These are phyloP conservation scores for Cladophialophora yegresii DNA, from an alignment of 2,329 filamentous ascomycete species.

Conservation along the genomic window DNA sequence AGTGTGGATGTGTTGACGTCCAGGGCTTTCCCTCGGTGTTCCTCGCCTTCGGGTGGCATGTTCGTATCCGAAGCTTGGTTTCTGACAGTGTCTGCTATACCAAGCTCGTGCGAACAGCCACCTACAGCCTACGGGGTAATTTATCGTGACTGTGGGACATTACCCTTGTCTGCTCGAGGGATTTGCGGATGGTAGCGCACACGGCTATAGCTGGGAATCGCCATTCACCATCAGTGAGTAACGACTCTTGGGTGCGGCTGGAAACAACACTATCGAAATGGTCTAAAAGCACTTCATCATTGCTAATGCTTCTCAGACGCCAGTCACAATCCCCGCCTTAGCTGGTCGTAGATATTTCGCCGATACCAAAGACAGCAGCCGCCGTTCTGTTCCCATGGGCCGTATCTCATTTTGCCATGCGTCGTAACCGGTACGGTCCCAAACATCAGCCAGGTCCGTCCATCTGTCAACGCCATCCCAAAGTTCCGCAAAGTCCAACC, in stretches of 20 bases:
- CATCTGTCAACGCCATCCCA: background rate
- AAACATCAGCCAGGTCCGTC: background rate
- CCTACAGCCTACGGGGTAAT: too few species aligned
- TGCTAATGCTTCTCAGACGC: background rate
- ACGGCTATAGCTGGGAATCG: too few species aligned
- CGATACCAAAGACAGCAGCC: background rate
- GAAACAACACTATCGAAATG: background rate
- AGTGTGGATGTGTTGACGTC: background rate
- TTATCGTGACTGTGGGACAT: too few species aligned
- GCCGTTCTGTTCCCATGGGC: background rate
- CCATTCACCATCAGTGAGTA: background rate
- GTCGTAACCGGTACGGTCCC: background rate
- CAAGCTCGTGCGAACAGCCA: too few species aligned
- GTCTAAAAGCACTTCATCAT: background rate
- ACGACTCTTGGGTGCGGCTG: background rate
- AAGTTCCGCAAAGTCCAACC: background rate
- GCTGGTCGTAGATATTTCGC: background rate
- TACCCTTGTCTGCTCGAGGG: too few species aligned
- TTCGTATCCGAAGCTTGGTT: background rate
- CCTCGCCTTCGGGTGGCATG: too few species aligned
- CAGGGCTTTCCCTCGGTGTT: too few species aligned
- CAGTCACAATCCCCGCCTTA: background rate
- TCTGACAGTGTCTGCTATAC: background rate
- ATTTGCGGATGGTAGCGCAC: too few species aligned
- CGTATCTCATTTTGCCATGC: background rate